Base-by-base conservation (phyloP, 169 alveolate species). In the Plasmodium yoelii region DNA sequence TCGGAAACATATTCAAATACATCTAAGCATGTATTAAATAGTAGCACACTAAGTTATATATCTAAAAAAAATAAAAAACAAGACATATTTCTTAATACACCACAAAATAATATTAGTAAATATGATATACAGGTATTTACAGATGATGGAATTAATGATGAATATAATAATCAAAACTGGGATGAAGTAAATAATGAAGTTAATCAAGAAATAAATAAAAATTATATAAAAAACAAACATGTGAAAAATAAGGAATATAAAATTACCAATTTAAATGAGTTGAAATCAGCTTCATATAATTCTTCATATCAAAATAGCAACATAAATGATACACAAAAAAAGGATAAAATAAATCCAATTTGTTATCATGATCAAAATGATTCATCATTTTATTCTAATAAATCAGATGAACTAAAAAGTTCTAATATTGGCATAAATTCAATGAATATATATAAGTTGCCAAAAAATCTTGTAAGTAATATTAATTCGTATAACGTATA, bases 401-500 rank as follows among this genome's bases (percentile, higher is more conserved):
- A 34, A 6, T 34, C 42, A 3, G 7, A 34, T 34, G 42, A 0
- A 34, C 7, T 34, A 34, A 5, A 34, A 34, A 34, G 42, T 34
- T 34, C 42, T 34, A 34, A 34, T 34, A 34, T 34, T 34, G 42
- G 5, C 6, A 34, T 34, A 3, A 34, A 34, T 34, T 34, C 42
- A 34, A 34, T 34, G 42, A 3, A 4, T 34, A 34, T 34, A 34
- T 34, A 34, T 34, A 34, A 34, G 7, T 34, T 34, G 5, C 42
- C 42, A 34, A 34, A 34, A 34, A 34, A 34, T 34, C 42, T 34
- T 34, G 7, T 34, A 34, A 34, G 42, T 34, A 34, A 34, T 34
- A 34, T 34, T 47, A 19, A 67, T 70, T 80, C 90, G n/a, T 51
- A 47, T 65, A 39, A 80, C 22, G 73, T 18, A 80, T 13, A 55